These are phyloP conservation scores for Wakefieldia striispora DNA, from an alignment of 768 basidiomycete genomes.

Conservation along the genomic window DNA sequence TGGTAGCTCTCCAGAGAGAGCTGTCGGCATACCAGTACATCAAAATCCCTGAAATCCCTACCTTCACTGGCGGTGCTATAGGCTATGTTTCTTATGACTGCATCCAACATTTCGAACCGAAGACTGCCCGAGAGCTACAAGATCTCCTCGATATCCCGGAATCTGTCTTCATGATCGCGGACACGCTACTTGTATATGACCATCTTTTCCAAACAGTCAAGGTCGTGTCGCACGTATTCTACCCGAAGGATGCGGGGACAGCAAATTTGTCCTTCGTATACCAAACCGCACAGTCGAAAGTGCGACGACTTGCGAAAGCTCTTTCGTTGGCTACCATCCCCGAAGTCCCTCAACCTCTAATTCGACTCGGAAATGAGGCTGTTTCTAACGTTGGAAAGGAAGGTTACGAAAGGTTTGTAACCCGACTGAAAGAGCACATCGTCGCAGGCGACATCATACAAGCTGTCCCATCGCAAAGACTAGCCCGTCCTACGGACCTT, in stretches of 20 bases:
- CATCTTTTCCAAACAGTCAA: constrained; percentile 95
- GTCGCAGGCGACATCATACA: constrained; percentile 98
- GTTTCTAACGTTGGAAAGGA: constrained; percentile 91
- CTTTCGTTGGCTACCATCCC: constrained; percentile 52
- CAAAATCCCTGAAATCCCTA: constrained; percentile 86
- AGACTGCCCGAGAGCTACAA: constrained; percentile 70
- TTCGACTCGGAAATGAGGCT: constrained; percentile 61
- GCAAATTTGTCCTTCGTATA: constrained; percentile 83
- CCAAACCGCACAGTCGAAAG: constrained; percentile 80
- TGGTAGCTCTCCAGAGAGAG: constrained; percentile 79
- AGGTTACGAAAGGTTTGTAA: constrained; percentile 91
- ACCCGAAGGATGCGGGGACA: constrained; percentile 64
- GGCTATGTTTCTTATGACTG: constrained; percentile 98
- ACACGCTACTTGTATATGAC: constrained; percentile 94
- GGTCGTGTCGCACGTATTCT: constrained; percentile 94
- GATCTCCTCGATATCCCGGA: constrained; percentile 90
- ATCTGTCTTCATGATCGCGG: constrained; percentile 94
- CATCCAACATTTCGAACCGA: constrained; percentile 95
- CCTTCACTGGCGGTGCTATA: constrained; percentile 96
- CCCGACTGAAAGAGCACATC: constrained; percentile 90
- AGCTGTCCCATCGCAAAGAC: constrained; percentile 93
- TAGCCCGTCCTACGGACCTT: constrained; percentile 78
- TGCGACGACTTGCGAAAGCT: constrained; percentile 73
- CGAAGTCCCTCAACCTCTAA: constrained; percentile 65
- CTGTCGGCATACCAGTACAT: constrained; percentile 85